Evolutionary conservation across 805 yeast genomes (phyloP), one percentile per base, ranked within the genome.

Genomic region (Spathaspora sp.): DNA sequence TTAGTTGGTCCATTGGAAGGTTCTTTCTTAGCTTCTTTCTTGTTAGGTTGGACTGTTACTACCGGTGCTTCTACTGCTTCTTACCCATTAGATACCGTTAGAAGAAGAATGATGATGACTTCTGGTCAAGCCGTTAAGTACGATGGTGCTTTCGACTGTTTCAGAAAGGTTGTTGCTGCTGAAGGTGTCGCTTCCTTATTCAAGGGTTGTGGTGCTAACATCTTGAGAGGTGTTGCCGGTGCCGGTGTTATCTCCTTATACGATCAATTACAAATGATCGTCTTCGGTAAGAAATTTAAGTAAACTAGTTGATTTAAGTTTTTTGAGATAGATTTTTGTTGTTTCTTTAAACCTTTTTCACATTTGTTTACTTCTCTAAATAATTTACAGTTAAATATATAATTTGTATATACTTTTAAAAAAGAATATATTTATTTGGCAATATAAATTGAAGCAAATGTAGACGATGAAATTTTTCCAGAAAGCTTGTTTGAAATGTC

Each of bases 21-120:
- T 76, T 83, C 85, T 73, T 91, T 91, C 94, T 76, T 87, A 63
- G 97, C 97, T 68, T 87, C 97, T 68, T 91, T 91, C 96, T 76
- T 86, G 70, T 84, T 91, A 75, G 97, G 97, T 79, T 91, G 97
- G 97, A 82, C 84, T 77, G 97, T 91, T 70, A 91, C 97, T 78
- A 91, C 97, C 63, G 96, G 91, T 86, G 97, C 97, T 70, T 92
- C 97, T 67, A 90, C 97, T 63, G 96, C 96, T 75, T 90, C 97
- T 74, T 91, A 91, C 87, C 97, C 97, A 85, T 88, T 92, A 79
- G 97, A 91, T 81, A 91, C 97, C 72, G 91, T 91, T 73, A 92
- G 97, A 87, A 90, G 97, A 89, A 90, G 97, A 88, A 91, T 91
- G 97, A 91, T 91, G 97, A 91, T 91, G 97, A 91, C 97, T 67